Percentiles rank a stretch among this genome's conserved stretches.
Conservation (phyloP, 2,329 filamentous ascomycete species). For the Aspergillus brunneoviolaceus region DNA sequence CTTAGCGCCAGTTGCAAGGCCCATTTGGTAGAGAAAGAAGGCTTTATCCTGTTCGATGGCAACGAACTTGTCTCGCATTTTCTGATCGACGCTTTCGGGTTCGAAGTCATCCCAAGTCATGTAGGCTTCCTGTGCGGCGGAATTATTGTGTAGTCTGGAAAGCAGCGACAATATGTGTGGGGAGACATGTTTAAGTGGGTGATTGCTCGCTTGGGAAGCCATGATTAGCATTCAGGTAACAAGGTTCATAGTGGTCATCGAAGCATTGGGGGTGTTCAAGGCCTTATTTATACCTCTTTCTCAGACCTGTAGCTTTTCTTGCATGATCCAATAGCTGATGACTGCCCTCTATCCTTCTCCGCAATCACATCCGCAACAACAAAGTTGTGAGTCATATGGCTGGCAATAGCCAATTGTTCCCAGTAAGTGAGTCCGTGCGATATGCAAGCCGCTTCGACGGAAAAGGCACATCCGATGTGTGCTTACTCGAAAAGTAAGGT, state of each 20-base stretch:
- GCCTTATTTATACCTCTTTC: neutral
- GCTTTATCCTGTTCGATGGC: slow-evolving; percentile 61
- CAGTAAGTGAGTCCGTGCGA: neutral
- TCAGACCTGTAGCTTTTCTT: neutral
- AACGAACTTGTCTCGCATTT: slow-evolving; percentile 59
- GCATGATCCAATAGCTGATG: neutral
- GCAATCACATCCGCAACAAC: neutral
- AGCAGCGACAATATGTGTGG: slow-evolving; percentile 15
- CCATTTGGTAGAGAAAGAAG: slow-evolving; percentile 56
- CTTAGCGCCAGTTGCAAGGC: slow-evolving; percentile 49
- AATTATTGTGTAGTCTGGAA: slow-evolving; percentile 21
- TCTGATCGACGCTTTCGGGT: slow-evolving; percentile 27
- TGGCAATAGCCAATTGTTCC: neutral
- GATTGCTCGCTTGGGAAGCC: neutral
- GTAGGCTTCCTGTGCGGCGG: neutral
- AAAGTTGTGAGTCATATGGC: neutral
- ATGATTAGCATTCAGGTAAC: neutral
- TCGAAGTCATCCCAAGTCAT: neutral
- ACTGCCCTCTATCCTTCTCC: neutral
- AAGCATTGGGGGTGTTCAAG: neutral
- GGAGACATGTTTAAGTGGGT: neutral
- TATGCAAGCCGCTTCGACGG: neutral
- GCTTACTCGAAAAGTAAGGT: neutral
- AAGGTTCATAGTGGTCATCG: neutral
- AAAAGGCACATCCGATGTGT: neutral